These are phyloP conservation scores for Rhodamnia rubescens DNA, from an alignment of 345 rosid species.

Conservation along the genomic window DNA sequence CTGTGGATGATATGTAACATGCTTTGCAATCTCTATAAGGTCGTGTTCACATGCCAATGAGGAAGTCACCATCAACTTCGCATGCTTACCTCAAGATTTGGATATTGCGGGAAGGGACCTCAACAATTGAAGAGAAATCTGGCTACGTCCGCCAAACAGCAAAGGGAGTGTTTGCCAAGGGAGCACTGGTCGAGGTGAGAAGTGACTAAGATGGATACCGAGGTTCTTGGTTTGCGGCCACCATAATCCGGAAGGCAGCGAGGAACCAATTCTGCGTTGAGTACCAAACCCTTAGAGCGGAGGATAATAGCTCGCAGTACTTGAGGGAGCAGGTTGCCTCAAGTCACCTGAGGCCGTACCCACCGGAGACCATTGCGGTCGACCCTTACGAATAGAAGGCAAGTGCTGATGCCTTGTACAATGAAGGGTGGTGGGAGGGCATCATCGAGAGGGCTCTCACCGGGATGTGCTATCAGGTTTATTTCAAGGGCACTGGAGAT, in stretches of 20 bases:
- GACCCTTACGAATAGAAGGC: slow-evolving; percentile 23
- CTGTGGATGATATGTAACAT: background rate
- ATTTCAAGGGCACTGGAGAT: slow-evolving; percentile 30
- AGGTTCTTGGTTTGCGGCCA: slow-evolving; percentile 58
- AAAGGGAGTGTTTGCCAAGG: slow-evolving; percentile 6
- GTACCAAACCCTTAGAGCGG: slow-evolving; percentile 39
- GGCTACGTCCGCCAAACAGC: background rate
- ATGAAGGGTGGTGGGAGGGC: slow-evolving; percentile 73
- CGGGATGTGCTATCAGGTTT: slow-evolving; percentile 19
- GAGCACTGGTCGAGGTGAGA: slow-evolving; percentile 38
- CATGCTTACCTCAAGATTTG: background rate
- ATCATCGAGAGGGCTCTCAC: slow-evolving; percentile 17
- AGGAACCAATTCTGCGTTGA: slow-evolving; percentile 27
- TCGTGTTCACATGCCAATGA: background rate
- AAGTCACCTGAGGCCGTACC: slow-evolving; percentile 40
- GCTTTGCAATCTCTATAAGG: background rate
- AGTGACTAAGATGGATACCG: slow-evolving; percentile 57
- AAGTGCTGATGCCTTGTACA: slow-evolving; percentile 45
- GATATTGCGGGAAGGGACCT: background rate
- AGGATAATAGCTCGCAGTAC: slow-evolving; percentile 23
- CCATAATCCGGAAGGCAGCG: slow-evolving; percentile 17
- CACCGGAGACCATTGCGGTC: slow-evolving; percentile 15
- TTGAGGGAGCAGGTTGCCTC: background rate
- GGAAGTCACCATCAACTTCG: background rate
- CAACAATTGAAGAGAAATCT: background rate